Evolutionary conservation across 2,329 filamentous ascomycete genomes (phyloP).

Genomic region (Cladosporium sphaerospermum): DNA sequence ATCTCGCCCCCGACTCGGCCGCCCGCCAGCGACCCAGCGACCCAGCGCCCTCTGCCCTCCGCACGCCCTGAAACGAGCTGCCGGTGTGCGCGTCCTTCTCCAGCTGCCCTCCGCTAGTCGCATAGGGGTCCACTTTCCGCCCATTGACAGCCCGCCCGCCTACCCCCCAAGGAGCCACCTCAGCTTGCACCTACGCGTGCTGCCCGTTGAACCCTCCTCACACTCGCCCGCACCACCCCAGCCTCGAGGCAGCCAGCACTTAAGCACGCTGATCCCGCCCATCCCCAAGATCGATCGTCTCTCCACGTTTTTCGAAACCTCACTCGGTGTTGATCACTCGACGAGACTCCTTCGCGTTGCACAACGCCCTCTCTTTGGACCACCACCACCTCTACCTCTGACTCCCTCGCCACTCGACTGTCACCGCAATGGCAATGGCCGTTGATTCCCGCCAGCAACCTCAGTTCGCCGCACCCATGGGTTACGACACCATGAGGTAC

Average conservation of each 20-base stretch:
- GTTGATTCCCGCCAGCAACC: constrained; percentile 79
- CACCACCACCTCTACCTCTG: constrained; percentile 18
- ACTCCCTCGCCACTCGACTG: constrained; percentile 8
- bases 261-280: constrained; percentile 46
- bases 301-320: constrained; percentile 39
- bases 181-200: constrained; percentile 19
- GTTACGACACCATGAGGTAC: constrained; percentile 76
- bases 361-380: not conserved
- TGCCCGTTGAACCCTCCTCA: constrained; percentile 11
- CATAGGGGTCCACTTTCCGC: constrained; percentile 19
- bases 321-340: constrained; percentile 23
- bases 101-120: constrained; percentile 17
- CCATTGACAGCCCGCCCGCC: constrained; percentile 21
- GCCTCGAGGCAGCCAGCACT: constrained; percentile 26
- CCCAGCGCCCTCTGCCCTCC: constrained; percentile 1
- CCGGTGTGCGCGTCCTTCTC: constrained; percentile 10
- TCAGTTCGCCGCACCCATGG: constrained; percentile 62
- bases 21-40: not conserved
- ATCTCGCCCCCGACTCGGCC: constrained; percentile 47
- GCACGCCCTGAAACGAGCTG: constrained; percentile 7
- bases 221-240: constrained; percentile 21
- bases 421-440: constrained; percentile 76
- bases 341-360: not conserved
- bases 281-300: constrained; percentile 39
- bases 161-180: constrained; percentile 16